Percentiles rank a stretch among this genome's conserved stretches.
These are phyloP conservation scores for Macrophomina pseudophaseolina DNA, from an alignment of 2,329 filamentous ascomycete genomes.

Conservation along the genomic window DNA sequence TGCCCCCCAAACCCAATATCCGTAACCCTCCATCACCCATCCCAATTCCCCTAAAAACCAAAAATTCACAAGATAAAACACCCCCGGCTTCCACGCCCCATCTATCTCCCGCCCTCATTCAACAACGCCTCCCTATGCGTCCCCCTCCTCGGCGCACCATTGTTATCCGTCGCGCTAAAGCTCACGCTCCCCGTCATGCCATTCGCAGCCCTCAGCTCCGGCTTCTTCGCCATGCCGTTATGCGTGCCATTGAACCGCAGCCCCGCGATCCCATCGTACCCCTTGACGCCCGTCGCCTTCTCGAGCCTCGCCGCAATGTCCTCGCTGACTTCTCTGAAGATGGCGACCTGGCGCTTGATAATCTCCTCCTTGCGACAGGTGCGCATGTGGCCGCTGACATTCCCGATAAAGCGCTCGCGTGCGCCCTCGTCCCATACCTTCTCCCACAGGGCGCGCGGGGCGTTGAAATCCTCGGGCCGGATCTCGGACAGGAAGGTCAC, in stretches of 20 bases:
- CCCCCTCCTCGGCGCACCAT: constrained; percentile 55
- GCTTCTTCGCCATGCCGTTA: constrained; percentile 63
- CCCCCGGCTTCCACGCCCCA: too few relatives aligned
- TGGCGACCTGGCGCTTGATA: constrained; percentile 67
- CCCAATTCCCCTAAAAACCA: too few relatives aligned
- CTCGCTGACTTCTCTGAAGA: constrained; percentile 66
- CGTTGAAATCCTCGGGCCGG: constrained; percentile 60
- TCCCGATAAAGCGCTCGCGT: constrained; percentile 63
- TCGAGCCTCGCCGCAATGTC: constrained; percentile 64
- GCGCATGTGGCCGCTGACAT: constrained; percentile 66
- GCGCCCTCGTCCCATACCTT: constrained; percentile 65
- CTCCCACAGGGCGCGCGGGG: constrained; percentile 64
- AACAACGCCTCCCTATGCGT: constrained; percentile 42
- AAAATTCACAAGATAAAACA: too few relatives aligned
- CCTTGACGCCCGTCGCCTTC: constrained; percentile 67
- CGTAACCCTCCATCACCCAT: too few relatives aligned
- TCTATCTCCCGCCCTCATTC: background rate
- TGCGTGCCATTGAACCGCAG: constrained; percentile 65
- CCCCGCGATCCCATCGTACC: constrained; percentile 61
- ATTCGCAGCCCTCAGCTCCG: constrained; percentile 56
- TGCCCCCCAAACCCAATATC: too few relatives aligned
- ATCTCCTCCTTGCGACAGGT: constrained; percentile 64
- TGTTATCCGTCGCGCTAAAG: constrained; percentile 45
- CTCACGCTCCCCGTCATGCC: constrained; percentile 48
- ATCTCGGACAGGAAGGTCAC: constrained; percentile 59